Evolutionary conservation across 192 early-diverging fungal genomes (phyloP).

Genomic region (Linnemannia schmuckeri): DNA sequence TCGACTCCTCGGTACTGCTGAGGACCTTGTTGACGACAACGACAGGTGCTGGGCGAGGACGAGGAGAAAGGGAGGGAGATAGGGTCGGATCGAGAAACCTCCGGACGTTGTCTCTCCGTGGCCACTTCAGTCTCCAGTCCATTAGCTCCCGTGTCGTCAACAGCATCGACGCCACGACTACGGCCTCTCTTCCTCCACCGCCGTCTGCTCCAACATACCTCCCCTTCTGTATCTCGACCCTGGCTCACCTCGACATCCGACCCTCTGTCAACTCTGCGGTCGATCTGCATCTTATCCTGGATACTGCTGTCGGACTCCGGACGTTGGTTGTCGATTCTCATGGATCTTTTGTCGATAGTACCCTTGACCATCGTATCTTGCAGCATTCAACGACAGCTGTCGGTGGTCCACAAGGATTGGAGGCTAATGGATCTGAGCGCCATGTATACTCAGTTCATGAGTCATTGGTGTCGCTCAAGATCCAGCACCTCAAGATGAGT

Average conservation of each 20-base stretch:
- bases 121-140: conserved; percentile 24
- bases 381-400: neutral
- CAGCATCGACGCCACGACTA: neutral
- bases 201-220: conserved; percentile 1
- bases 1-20: conserved; percentile 23
- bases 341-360: conserved; percentile 34
- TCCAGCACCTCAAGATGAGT: conserved; percentile 48
- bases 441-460: neutral
- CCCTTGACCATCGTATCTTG: neutral
- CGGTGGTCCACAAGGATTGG: too few species aligned
- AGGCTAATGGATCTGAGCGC: neutral
- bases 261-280: conserved; percentile 29
- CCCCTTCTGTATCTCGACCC: conserved; percentile 32
- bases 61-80: neutral
- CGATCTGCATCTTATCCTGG: conserved; percentile 39
- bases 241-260: conserved; percentile 39
- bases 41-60: neutral
- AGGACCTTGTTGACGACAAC: neutral
- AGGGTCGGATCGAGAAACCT: neutral
- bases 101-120: conserved; percentile 24
- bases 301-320: conserved; percentile 25
- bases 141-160: neutral
- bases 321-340: conserved; percentile 31
- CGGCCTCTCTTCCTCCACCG: neutral
- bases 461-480: conserved; percentile 23